phyloP scores from a whole-genome alignment of 2,329 filamentous ascomycete genomes.

The Penicillium griseofulvum region DNA sequence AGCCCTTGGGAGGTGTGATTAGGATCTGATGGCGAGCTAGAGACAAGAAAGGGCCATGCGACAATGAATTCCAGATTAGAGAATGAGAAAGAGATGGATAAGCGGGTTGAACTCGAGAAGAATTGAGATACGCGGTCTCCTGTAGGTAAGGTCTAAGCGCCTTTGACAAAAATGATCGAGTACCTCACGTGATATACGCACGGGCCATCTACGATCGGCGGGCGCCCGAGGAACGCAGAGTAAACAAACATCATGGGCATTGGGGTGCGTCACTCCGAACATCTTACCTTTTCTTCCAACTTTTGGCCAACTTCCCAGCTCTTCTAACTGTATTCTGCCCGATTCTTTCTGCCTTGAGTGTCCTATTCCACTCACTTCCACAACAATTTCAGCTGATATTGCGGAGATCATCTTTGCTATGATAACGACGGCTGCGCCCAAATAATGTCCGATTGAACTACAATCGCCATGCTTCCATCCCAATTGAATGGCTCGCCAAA shows the following conservation, averaged over 20 bases:
- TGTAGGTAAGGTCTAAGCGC: constrained; percentile 17
- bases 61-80: background rate
- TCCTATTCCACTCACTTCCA: background rate
- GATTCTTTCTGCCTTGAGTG: background rate
- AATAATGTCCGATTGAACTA: constrained; percentile 32
- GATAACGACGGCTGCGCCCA: constrained; percentile 15
- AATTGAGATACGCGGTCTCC: background rate
- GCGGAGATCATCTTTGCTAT: constrained; percentile 12
- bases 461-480: constrained; percentile 52
- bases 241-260: constrained; percentile 40
- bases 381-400: background rate
- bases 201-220: constrained; percentile 29
- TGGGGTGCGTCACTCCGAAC: constrained; percentile 10
- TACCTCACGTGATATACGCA: constrained; percentile 27
- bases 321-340: background rate
- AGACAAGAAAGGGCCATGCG: background rate
- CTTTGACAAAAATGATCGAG: constrained; percentile 21
- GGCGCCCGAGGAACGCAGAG: constrained; percentile 35
- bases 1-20: background rate
- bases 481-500: constrained; percentile 65
- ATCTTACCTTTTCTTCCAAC: constrained; percentile 9
- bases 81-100: background rate
- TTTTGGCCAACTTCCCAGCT: background rate
- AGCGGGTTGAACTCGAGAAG: background rate
- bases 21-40: background rate